Evolutionary conservation across 208 protist species (phyloP), one percentile per base, ranked within the genome.

Genomic region (Trichomonas tenax): DNA sequence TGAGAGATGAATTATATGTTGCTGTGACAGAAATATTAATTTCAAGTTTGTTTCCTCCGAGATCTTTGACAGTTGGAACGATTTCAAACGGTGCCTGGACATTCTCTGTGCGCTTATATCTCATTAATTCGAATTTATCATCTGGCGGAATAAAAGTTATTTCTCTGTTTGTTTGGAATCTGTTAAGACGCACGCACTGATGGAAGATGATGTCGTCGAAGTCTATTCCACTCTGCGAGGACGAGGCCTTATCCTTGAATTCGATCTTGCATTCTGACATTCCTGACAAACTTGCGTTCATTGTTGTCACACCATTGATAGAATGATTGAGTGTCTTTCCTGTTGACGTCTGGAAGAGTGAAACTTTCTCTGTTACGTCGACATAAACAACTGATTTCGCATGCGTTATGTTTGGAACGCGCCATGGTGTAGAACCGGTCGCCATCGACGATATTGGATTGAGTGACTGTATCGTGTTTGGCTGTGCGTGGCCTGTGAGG

Each of bases 231-330:
- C n/a, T 44, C 36, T 89, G 82, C 82, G 45, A 93, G 46, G 96
- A 96, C 15, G 86, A 40, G 34, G 44, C 23, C 36, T 97, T 97
- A 48, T 97, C 97, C 88, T 97, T 97, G 81, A 97, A 96, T 48
- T 96, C 98, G 96, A 99, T 98, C 96, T 98, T 98, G 97, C 99
- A 99, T 97, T 99, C 98, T 41, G 99, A 99, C 98, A 99, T 99
- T 48, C 99, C 99, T 36, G 98, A 98, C 10, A 99, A 98, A 96
- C 98, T 99, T 97, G 97, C 98, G 96, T 99, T 99, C 97, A 99
- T 98, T 63, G 99, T 96, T 6, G 99, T 98, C 0, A 97, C 97
- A 0, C 99, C 99, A 89, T 46, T 48, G 95, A 82, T 36, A 6
- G 46, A 96, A 96, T 31, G 63, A 48, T 96, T n/a, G 84, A 46